These are phyloP conservation scores for Thielaviopsis musarum DNA, from an alignment of 2,329 filamentous ascomycete genomes.

Conservation along the genomic window DNA sequence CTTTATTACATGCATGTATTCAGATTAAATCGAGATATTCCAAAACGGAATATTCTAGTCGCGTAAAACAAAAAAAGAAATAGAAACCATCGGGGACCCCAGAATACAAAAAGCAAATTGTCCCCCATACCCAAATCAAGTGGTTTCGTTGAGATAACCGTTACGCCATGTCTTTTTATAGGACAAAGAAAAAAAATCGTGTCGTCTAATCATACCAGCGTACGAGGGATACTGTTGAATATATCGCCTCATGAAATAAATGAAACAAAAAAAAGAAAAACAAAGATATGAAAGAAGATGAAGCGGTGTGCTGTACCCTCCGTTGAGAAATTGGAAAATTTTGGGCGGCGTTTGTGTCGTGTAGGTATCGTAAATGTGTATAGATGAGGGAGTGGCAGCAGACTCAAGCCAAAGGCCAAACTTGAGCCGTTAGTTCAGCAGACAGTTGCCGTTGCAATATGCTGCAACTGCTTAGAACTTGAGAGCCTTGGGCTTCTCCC, in stretches of 20 bases:
- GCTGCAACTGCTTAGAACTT: conserved; percentile 50
- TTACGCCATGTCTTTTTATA: conserved; percentile 21
- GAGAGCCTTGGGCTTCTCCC: conserved; percentile 95
- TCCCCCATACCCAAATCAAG: conserved; percentile 3
- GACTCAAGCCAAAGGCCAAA: conserved; percentile 7
- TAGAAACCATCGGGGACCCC: conserved; percentile 8
- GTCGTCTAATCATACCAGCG: conserved; percentile 20
- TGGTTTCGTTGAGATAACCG: conserved; percentile 30
- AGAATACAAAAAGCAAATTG: conserved; percentile 8
- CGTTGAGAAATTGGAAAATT: conserved; percentile 2
- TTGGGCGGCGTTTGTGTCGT: background rate
- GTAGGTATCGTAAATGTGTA: background rate
- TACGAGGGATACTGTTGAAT: conserved; percentile 26
- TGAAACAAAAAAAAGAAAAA: conserved; percentile 5
- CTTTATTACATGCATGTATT: background rate
- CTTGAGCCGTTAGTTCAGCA: conserved; percentile 2
- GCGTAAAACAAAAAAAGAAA: conserved; percentile 7
- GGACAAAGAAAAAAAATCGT: conserved; percentile 23
- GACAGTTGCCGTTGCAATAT: background rate
- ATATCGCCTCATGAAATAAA: conserved; percentile 18
- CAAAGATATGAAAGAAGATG: conserved; percentile 12
- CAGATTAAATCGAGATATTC: conserved; percentile 16
- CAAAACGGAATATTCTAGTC: conserved; percentile 9
- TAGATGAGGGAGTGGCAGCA: conserved; percentile 12
- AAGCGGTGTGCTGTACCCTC: conserved; percentile 13